Conservation (phyloP, 2,329 filamentous ascomycete species). For the Aphanocladium album region DNA sequence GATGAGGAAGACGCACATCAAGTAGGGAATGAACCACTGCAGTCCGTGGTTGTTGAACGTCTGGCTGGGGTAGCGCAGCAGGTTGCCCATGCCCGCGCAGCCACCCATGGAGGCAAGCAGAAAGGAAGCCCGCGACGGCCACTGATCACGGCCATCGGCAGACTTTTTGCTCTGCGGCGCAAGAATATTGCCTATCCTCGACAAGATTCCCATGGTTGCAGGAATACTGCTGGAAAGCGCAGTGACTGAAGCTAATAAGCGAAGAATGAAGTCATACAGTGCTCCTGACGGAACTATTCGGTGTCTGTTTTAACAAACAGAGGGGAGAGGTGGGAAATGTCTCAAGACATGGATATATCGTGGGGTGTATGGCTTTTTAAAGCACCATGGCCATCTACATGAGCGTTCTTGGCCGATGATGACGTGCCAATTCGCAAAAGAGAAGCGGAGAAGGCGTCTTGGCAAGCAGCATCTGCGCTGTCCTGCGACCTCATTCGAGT, state of each 20-base stretch:
- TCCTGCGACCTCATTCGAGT: background rate
- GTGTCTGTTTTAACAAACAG: background rate
- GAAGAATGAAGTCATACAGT: background rate
- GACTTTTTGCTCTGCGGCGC: slow-evolving; percentile 33
- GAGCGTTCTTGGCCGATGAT: slow-evolving; percentile 6
- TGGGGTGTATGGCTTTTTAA: background rate
- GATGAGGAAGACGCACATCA: slow-evolving; percentile 49
- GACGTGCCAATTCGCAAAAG: background rate
- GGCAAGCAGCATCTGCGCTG: background rate
- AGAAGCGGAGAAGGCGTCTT: slow-evolving; percentile 8
- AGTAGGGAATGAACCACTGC: slow-evolving; percentile 56
- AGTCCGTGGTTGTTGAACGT: slow-evolving; percentile 57
- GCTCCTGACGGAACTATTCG: background rate
- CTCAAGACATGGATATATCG: background rate
- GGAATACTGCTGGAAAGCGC: background rate
- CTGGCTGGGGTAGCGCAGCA: slow-evolving; percentile 52
- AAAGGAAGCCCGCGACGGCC: slow-evolving; percentile 51
- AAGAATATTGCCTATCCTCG: slow-evolving; percentile 28
- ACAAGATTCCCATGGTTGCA: slow-evolving; percentile 16
- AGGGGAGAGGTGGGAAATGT: background rate
- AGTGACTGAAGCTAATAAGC: too few relatives aligned
- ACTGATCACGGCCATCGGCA: slow-evolving; percentile 45
- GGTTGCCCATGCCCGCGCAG: slow-evolving; percentile 53
- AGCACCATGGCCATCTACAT: background rate
- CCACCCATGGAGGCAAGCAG: slow-evolving; percentile 55